These are phyloP conservation scores for Fusarium brevicatenulatum DNA, from an alignment of 2,329 filamentous ascomycete genomes.

Conservation along the genomic window DNA sequence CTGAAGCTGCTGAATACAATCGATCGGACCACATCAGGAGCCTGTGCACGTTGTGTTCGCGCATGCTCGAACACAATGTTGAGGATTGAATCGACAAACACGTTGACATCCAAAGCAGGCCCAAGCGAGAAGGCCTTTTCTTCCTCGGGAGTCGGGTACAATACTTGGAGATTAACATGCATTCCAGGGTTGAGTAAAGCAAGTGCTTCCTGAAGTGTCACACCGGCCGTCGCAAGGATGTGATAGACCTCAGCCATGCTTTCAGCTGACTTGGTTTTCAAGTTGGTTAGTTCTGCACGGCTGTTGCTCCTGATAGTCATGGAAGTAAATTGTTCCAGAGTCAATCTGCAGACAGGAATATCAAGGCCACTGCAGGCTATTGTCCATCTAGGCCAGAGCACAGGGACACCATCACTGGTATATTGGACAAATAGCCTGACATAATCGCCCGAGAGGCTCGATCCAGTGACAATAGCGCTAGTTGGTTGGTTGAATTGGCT, in stretches of 20 bases:
- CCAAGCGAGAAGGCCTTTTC: constrained; percentile 76
- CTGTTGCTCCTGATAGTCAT: constrained; percentile 58
- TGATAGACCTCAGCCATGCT: constrained; percentile 75
- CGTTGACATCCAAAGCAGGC: constrained; percentile 84
- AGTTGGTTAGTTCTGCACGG: constrained; percentile 54
- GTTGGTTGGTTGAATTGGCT: constrained; percentile 86
- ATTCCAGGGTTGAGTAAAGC: constrained; percentile 78
- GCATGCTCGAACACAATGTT: constrained; percentile 92
- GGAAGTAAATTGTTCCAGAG: constrained; percentile 74
- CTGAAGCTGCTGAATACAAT: constrained; percentile 97
- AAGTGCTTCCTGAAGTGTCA: constrained; percentile 83
- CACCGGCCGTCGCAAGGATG: constrained; percentile 77
- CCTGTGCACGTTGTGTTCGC: constrained; percentile 69
- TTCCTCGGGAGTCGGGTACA: constrained; percentile 83
- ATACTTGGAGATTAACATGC: constrained; percentile 89
- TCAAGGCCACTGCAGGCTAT: constrained; percentile 80
- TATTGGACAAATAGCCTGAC: constrained; percentile 91
- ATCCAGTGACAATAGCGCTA: constrained; percentile 90
- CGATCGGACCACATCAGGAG: constrained; percentile 78
- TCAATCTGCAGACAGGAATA: constrained; percentile 83
- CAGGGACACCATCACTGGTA: constrained; percentile 85
- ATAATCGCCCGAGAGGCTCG: constrained; percentile 95
- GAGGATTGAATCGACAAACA: constrained; percentile 84
- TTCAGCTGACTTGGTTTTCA: constrained; percentile 59
- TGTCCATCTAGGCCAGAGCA: constrained; percentile 88